Evolutionary conservation across 768 basidiomycete genomes (phyloP).

Genomic region (Boletus barrowsii): DNA sequence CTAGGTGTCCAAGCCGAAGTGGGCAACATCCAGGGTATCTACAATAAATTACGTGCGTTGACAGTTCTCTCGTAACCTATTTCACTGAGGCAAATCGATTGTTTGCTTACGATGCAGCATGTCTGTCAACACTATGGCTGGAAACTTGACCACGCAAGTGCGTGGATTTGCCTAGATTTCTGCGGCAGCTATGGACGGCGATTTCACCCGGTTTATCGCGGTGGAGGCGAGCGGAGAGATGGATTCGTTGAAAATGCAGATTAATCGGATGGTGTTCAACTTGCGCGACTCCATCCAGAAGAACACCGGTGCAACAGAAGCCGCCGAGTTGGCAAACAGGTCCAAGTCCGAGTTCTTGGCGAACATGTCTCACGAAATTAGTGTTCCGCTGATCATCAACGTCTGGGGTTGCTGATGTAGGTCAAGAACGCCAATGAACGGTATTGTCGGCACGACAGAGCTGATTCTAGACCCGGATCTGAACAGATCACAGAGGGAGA

Average conservation of each 20-base stretch:
- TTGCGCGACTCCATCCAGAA: slow-evolving; percentile 96
- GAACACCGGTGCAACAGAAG: slow-evolving; percentile 96
- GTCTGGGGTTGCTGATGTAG: slow-evolving; percentile 9
- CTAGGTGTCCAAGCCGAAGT: slow-evolving; percentile 97
- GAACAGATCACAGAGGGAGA: slow-evolving; percentile 92
- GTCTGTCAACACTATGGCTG: slow-evolving; percentile 97
- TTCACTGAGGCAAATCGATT: neutral
- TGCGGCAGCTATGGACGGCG: slow-evolving; percentile 97
- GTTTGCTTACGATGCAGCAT: slow-evolving; percentile 46
- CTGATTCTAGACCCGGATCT: slow-evolving; percentile 94
- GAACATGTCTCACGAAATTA: slow-evolving; percentile 96
- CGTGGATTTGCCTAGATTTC: slow-evolving; percentile 99
- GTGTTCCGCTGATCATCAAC: slow-evolving; percentile 26
- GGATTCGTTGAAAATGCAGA: slow-evolving; percentile 98
- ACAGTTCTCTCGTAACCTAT: neutral
- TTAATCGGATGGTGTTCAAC: slow-evolving; percentile 99
- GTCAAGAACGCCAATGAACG: slow-evolving; percentile 97
- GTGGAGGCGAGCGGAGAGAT: slow-evolving; percentile 98
- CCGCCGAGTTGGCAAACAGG: slow-evolving; percentile 96
- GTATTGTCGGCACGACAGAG: slow-evolving; percentile 99
- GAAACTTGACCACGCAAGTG: slow-evolving; percentile 95
- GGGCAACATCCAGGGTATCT: slow-evolving; percentile 94
- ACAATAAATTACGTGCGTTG: slow-evolving; percentile 93
- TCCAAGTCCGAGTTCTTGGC: slow-evolving; percentile 98
- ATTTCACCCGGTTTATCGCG: slow-evolving; percentile 98